These are phyloP conservation scores for Chiua virens DNA, from an alignment of 768 basidiomycete genomes.

Conservation along the genomic window DNA sequence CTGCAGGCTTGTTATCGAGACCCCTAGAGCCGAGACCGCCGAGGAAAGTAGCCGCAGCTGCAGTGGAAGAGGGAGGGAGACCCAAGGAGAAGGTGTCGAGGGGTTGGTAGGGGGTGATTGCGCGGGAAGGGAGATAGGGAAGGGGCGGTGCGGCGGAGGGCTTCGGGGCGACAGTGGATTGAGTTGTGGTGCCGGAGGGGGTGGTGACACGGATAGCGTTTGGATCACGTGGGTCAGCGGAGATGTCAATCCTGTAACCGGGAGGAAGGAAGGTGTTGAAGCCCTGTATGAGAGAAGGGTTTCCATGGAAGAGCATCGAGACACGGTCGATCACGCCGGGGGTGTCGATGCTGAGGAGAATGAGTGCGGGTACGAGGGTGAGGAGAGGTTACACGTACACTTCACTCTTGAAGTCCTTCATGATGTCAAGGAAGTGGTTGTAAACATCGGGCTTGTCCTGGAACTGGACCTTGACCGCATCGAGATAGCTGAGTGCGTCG, in stretches of 20 bases:
- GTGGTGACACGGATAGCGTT: slow-evolving; percentile 82
- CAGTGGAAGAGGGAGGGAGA: slow-evolving; percentile 46
- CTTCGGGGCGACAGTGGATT: slow-evolving; percentile 50
- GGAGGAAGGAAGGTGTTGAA: slow-evolving; percentile 97
- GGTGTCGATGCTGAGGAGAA: slow-evolving; percentile 79
- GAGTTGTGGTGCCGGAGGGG: slow-evolving; percentile 69
- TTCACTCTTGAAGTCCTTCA: slow-evolving; percentile 99
- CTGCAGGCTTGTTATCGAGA: slow-evolving; percentile 51
- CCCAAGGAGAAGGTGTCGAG: slow-evolving; percentile 49
- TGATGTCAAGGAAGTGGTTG: slow-evolving; percentile 92
- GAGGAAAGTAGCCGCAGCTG: slow-evolving; percentile 65
- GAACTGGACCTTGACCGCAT: slow-evolving; percentile 92
- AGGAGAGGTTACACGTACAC: slow-evolving; percentile 50
- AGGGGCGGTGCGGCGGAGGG: slow-evolving; percentile 20
- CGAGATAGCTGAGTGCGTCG: slow-evolving; percentile 90
- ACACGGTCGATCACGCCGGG: slow-evolving; percentile 97
- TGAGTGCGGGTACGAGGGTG: slow-evolving; percentile 2
- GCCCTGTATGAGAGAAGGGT: slow-evolving; percentile 88
- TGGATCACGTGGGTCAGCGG: slow-evolving; percentile 65
- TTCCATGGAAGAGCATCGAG: slow-evolving; percentile 88
- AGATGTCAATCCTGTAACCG: slow-evolving; percentile 91
- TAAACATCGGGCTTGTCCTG: slow-evolving; percentile 89
- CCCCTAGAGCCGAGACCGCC: slow-evolving; percentile 55
- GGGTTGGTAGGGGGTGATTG: slow-evolving; percentile 52
- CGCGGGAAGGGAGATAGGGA: slow-evolving; percentile 40